Conservation (phyloP, 305 asterid genomes). For the Petunia hybrid region DNA sequence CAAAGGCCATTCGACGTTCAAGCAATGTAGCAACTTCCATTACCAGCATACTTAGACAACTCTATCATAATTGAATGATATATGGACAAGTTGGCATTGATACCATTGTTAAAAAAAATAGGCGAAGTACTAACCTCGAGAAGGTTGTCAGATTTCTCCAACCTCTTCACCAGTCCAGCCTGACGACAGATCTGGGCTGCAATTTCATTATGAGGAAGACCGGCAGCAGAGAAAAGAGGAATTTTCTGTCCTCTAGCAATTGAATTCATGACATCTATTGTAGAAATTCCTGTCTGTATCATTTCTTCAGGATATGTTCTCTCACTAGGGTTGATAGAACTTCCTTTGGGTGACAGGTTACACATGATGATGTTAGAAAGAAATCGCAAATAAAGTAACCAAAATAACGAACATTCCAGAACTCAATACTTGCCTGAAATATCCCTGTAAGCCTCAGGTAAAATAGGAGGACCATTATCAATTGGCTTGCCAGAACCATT, state of each 20-base stretch:
- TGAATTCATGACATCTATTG: conserved; percentile 98
- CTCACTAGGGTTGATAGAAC: conserved; percentile 99
- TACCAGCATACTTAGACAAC: conserved; percentile 3
- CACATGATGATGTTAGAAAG: conserved; percentile 16
- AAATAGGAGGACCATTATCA: conserved; percentile 87
- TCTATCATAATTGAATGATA: background rate
- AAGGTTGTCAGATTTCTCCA: conserved; percentile 86
- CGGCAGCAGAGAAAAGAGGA: conserved; percentile 99
- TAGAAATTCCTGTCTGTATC: conserved; percentile 98
- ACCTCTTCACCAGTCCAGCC: conserved; percentile 98
- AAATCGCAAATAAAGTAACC: background rate
- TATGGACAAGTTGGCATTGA: background rate
- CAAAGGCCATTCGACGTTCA: conserved; percentile 18
- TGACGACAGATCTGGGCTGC: conserved; percentile 99
- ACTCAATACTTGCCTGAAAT: conserved; percentile 65
- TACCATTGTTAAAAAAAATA: background rate
- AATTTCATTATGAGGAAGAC: conserved; percentile 99
- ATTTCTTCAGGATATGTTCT: conserved; percentile 98
- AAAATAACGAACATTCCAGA: background rate
- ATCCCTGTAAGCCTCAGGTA: conserved; percentile 88
- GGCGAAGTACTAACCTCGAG: conserved; percentile 63
- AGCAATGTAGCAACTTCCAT: conserved; percentile 12
- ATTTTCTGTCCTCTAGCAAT: conserved; percentile 99
- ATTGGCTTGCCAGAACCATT: conserved; percentile 90
- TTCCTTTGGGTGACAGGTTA: conserved; percentile 60